Percentiles rank a stretch among this genome's conserved stretches.
These are phyloP conservation scores for Triangularia setosa DNA, from an alignment of 2,329 filamentous ascomycete genomes.

Conservation along the genomic window DNA sequence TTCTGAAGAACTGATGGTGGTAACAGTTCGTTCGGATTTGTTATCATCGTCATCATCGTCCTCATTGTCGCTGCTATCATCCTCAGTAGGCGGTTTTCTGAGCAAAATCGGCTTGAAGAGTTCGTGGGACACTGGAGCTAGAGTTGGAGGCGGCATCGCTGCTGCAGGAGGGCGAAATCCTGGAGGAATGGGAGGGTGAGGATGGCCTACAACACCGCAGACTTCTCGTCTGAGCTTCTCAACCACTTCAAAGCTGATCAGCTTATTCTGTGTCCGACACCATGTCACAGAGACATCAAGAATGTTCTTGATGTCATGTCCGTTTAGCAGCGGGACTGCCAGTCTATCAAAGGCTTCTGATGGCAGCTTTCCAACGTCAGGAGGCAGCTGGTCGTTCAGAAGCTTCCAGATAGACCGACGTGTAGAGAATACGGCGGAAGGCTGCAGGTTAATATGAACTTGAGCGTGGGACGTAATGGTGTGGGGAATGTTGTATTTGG, in stretches of 20 bases:
- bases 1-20: background rate
- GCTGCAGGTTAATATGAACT: background rate
- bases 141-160: too few relatives aligned
- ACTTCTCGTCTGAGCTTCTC: background rate
- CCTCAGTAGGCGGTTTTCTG: too few relatives aligned
- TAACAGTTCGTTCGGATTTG: background rate
- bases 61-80: too few relatives aligned
- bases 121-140: too few relatives aligned
- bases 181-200: too few relatives aligned
- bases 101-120: too few relatives aligned
- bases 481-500: background rate
- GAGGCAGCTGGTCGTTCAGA: background rate
- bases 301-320: background rate
- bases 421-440: too few relatives aligned
- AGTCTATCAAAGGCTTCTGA: background rate
- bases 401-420: background rate
- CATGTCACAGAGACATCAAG: background rate
- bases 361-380: background rate
- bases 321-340: background rate
- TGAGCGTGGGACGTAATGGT: background rate
- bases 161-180: too few relatives aligned
- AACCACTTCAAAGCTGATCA: background rate
- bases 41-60: background rate
- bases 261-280: background rate
- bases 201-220: too few relatives aligned